phyloP scores from a whole-genome alignment of 257 asterid genomes.

The Anisodus tanguticus region DNA sequence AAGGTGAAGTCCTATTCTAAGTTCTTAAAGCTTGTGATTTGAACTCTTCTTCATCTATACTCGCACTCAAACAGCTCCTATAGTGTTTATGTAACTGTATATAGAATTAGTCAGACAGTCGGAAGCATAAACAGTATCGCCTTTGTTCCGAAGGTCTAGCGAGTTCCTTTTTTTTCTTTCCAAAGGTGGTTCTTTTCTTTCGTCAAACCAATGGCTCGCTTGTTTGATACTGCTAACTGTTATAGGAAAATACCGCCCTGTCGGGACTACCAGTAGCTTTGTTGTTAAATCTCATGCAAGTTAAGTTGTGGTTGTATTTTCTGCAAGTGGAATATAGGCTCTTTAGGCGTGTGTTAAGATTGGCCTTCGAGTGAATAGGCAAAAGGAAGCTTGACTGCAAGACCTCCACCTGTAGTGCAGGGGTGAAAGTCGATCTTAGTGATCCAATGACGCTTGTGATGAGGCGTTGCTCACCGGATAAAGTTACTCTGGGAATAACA shows the following conservation, averaged over 20 bases:
- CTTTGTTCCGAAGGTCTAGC: background rate
- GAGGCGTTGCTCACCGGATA: background rate
- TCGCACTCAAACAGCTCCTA: background rate
- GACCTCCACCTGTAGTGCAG: background rate
- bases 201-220: background rate
- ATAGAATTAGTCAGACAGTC: background rate
- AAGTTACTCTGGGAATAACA: background rate
- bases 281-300: background rate
- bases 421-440: background rate
- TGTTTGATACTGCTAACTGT: background rate
- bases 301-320: background rate
- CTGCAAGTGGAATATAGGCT: background rate
- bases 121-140: background rate
- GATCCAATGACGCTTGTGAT: background rate
- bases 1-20: slow-evolving; percentile 12
- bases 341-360: background rate
- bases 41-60: slow-evolving; percentile 11
- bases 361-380: background rate
- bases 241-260: background rate
- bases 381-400: background rate
- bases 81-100: background rate
- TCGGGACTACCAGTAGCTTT: background rate
- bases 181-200: background rate
- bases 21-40: background rate
- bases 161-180: background rate